Conservation (phyloP, 768 basidiomycete genomes). For the Dentipellis sp. region DNA sequence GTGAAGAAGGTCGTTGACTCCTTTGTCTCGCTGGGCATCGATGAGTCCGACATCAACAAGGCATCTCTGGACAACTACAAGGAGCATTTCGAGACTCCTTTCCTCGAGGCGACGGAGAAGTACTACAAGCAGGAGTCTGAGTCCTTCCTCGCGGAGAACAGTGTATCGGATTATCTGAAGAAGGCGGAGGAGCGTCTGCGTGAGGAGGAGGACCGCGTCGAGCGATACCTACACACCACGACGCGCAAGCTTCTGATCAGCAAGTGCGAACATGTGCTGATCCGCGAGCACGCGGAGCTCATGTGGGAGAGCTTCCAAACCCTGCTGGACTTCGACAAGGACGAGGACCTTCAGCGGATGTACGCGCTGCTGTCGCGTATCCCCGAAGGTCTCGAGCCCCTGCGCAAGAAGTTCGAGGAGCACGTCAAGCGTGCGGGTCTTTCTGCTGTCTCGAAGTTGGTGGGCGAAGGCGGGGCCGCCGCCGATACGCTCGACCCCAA, state of each 20-base stretch:
- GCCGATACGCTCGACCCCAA: conserved; percentile 78
- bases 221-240: conserved; percentile 83
- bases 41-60: conserved; percentile 87
- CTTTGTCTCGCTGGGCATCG: conserved; percentile 89
- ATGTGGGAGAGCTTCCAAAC: conserved; percentile 94
- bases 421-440: conserved; percentile 91
- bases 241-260: conserved; percentile 74
- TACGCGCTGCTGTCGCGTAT: conserved; percentile 89
- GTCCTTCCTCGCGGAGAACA: conserved; percentile 80
- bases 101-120: conserved; percentile 80
- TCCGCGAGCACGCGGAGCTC: conserved; percentile 71
- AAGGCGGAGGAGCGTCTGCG: conserved; percentile 87
- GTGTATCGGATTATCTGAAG: conserved; percentile 84
- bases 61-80: conserved; percentile 90
- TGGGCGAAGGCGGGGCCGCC: conserved; percentile 41
- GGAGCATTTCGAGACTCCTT: conserved; percentile 82
- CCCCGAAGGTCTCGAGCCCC: conserved; percentile 80
- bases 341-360: conserved; percentile 93
- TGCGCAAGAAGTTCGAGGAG: conserved; percentile 88
- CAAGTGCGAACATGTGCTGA: conserved; percentile 88
- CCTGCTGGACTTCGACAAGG: conserved; percentile 86
- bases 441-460: conserved; percentile 67
- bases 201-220: conserved; percentile 94
- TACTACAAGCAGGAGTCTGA: conserved; percentile 93
- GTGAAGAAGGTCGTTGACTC: conserved; percentile 94